phyloP scores from a whole-genome alignment of 1,284 basidiomycete species.

The Microbotryum silenes-acaulis region DNA sequence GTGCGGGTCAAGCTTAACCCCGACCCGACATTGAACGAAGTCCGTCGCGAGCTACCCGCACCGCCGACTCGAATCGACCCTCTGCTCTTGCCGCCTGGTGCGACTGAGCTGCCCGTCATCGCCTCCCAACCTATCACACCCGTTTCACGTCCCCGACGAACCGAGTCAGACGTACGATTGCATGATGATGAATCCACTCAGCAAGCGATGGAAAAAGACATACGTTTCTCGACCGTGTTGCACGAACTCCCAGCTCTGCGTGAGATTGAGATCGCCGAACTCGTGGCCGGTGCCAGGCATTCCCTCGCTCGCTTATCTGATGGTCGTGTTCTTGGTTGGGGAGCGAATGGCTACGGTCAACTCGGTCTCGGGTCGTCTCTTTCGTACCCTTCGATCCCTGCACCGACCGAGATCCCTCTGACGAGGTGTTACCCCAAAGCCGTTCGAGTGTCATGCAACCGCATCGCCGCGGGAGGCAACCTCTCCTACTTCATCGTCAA shows the following conservation, averaged over 20 bases:
- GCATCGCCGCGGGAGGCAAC: constrained; percentile 64
- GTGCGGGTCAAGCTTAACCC: constrained; percentile 37
- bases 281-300: constrained; percentile 64
- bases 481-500: constrained; percentile 71
- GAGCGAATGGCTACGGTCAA: constrained; percentile 62
- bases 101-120: constrained; percentile 7
- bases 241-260: constrained; percentile 72
- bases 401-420: constrained; percentile 78
- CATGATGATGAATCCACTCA: constrained; percentile 15
- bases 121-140: constrained; percentile 1
- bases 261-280: constrained; percentile 57
- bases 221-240: constrained; percentile 63
- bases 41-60: not conserved
- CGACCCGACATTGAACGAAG: constrained; percentile 17
- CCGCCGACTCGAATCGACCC: constrained; percentile 43
- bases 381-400: constrained; percentile 61
- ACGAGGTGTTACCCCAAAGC: constrained; percentile 51
- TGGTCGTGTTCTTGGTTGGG: constrained; percentile 80
- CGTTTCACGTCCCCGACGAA: not conserved
- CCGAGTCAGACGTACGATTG: constrained; percentile 38
- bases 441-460: constrained; percentile 55
- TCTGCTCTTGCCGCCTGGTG: constrained; percentile 36
- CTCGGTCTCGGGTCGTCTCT: constrained; percentile 56
- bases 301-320: constrained; percentile 62
- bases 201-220: constrained; percentile 40